phyloP scores from a whole-genome alignment of 2,329 filamentous ascomycete species.

The Colletotrichum endophyticum region DNA sequence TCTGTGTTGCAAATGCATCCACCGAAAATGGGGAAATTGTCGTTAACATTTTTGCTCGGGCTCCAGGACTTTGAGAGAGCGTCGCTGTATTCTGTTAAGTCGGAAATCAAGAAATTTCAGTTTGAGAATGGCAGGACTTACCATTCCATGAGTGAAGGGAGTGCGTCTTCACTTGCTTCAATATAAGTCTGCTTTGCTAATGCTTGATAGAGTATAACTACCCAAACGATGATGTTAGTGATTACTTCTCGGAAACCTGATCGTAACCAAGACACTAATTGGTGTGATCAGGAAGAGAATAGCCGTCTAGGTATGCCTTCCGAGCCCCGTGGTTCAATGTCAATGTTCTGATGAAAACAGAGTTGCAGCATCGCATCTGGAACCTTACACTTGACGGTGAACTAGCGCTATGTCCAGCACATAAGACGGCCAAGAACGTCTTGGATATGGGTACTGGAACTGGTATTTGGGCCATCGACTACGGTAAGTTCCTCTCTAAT shows the following conservation, averaged over 20 bases:
- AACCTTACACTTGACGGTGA: neutral
- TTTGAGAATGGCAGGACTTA: neutral
- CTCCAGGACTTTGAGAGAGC: neutral
- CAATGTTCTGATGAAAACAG: neutral
- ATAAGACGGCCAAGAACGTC: neutral
- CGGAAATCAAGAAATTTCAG: neutral
- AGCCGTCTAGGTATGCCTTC: neutral
- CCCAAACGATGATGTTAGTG: neutral
- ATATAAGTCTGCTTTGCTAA: neutral
- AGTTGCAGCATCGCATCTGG: neutral
- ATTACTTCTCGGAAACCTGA: rapidly evolving
- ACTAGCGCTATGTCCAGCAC: neutral
- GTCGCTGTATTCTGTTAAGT: neutral
- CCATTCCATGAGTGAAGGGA: neutral
- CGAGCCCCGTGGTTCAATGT: too few species aligned
- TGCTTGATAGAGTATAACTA: neutral
- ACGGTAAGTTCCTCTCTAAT: neutral
- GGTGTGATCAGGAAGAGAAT: neutral
- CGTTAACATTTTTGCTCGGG: neutral
- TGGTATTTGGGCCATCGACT: neutral
- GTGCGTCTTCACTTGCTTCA: neutral
- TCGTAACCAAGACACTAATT: rapidly evolving
- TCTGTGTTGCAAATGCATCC: neutral
- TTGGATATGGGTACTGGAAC: neutral
- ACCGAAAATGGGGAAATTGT: neutral